Evolutionary conservation across 2,329 filamentous ascomycete species (phyloP), one percentile per base, ranked within the genome.

Genomic region (Colletotrichum magnum): DNA sequence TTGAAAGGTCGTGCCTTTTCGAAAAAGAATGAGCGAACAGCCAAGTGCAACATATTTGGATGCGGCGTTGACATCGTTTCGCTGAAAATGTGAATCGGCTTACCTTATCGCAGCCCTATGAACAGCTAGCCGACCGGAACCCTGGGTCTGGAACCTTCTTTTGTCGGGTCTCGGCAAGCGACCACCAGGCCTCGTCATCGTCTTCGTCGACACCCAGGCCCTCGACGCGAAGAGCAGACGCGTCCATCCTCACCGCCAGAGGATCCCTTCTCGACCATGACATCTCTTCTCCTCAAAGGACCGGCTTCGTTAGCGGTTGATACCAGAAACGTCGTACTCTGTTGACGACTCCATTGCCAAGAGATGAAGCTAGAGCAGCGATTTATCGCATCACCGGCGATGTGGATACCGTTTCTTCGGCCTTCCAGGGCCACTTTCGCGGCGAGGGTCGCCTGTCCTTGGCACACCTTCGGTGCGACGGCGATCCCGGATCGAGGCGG

Each of bases 181-280:
- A 48, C 24, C 24, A 21, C 15, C 3, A 28, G 39, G 65, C 54
- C 54, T 68, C 65, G 65, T 68, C 65, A 68, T 15, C 65, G 43
- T 51, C 24, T 53, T 58, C 65, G 65, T 68, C 6, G 28, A n/a
- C 50, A 18, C 48, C 5, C 3, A 2, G 16, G 53, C 15, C 6
- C 41, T 47, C 28, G 13, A n/a, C 43, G 15, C 39, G 47, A 13
- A 12, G 41, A 48, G 60, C 5, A 51, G n/a, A 68, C 61, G 65
- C 54, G 61, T 68, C 48, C 47, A 36, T 10, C 32, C 41, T 65
- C 28, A 65, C 54, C 32, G 32, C 39, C n/a, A 10, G 10, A 16
- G 21, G n/a, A 18, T 43, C n/a, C 2, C 0, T 39, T 26, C 5
- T 15, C 21, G 41, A 43, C 6, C 12, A 5, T 39, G 32, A 28